phyloP scores from a whole-genome alignment of 2,329 filamentous ascomycete species.

The Ilyonectria robusta region DNA sequence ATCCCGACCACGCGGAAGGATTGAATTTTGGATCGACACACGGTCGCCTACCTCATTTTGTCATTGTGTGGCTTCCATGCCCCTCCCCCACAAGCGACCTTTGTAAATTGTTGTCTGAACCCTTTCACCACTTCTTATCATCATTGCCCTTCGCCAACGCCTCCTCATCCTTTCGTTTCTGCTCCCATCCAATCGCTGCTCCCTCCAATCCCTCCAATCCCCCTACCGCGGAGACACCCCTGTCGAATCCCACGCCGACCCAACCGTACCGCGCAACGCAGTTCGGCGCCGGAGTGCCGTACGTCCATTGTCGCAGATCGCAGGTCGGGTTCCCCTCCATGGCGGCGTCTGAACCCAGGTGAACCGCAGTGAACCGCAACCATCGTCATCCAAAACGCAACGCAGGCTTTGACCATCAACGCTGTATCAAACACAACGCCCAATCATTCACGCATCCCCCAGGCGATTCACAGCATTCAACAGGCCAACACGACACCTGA shows the following conservation, averaged over 20 bases:
- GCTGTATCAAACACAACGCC: too few relatives aligned
- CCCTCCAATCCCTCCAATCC: neutral
- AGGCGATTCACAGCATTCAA: too few relatives aligned
- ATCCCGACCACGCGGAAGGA: constrained; percentile 9
- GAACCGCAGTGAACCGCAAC: neutral
- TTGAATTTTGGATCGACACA: constrained; percentile 6
- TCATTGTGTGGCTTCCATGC: neutral
- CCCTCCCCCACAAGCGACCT: neutral
- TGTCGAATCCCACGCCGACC: constrained; percentile 24
- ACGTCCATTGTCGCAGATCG: constrained; percentile 23
- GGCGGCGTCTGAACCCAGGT: neutral
- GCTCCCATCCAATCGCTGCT: constrained; percentile 22
- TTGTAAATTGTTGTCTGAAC: neutral
- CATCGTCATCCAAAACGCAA: neutral
- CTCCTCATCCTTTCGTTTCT: neutral
- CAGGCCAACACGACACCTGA: too few relatives aligned
- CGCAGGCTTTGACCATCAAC: too few relatives aligned
- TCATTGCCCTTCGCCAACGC: constrained; percentile 1
- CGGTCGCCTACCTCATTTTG: neutral
- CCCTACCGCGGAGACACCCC: constrained; percentile 12
- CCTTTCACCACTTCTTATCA: constrained; percentile 18
- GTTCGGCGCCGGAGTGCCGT: constrained; percentile 22
- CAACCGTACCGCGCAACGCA: constrained; percentile 19
- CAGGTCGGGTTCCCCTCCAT: constrained; percentile 16
- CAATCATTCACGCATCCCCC: too few relatives aligned